These are phyloP conservation scores for Penicillium hordei DNA, from an alignment of 2,329 filamentous ascomycete genomes.

Conservation along the genomic window DNA sequence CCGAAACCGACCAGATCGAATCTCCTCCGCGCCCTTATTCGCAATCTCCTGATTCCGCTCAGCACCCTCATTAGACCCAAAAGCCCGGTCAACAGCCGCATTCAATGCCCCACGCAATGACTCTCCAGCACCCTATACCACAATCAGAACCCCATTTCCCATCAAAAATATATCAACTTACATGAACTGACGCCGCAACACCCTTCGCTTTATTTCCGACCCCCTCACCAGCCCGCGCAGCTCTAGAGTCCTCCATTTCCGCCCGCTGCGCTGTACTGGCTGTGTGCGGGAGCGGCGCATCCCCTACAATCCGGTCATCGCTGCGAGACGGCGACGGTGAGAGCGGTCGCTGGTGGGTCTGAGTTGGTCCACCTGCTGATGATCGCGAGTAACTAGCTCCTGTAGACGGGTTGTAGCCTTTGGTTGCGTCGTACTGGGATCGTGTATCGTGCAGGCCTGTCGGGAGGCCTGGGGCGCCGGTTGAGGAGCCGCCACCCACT, in stretches of 20 bases:
- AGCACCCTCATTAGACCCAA: slow-evolving; percentile 38
- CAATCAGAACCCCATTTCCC: not conserved
- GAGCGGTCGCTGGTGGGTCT: slow-evolving; percentile 9
- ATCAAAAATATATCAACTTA: slow-evolving; percentile 22
- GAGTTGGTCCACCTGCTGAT: slow-evolving; percentile 5
- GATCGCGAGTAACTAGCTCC: slow-evolving; percentile 23
- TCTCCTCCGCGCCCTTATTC: slow-evolving; percentile 37
- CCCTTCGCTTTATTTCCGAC: slow-evolving; percentile 30
- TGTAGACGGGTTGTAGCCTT: slow-evolving; percentile 30
- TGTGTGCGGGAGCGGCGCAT: slow-evolving; percentile 19
- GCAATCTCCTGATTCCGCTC: slow-evolving; percentile 40
- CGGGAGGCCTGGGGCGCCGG: slow-evolving; percentile 29
- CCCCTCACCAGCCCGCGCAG: slow-evolving; percentile 19
- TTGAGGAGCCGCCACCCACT: slow-evolving; percentile 29
- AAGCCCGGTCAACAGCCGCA: slow-evolving; percentile 41
- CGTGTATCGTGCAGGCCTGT: slow-evolving; percentile 15
- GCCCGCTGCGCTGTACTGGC: slow-evolving; percentile 20
- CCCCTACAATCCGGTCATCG: slow-evolving; percentile 13
- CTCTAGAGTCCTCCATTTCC: slow-evolving; percentile 10
- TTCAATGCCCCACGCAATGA: slow-evolving; percentile 40
- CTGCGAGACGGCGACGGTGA: slow-evolving; percentile 18
- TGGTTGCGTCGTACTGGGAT: slow-evolving; percentile 19
- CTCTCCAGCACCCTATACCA: slow-evolving; percentile 41
- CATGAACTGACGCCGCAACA: slow-evolving; percentile 36
- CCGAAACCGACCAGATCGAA: slow-evolving; percentile 32